A percentile compares a stretch with the other conserved stretches of the same genome.
Evolutionary conservation across 305 asterid genomes (phyloP).

Genomic region (Andrographis paniculata): DNA sequence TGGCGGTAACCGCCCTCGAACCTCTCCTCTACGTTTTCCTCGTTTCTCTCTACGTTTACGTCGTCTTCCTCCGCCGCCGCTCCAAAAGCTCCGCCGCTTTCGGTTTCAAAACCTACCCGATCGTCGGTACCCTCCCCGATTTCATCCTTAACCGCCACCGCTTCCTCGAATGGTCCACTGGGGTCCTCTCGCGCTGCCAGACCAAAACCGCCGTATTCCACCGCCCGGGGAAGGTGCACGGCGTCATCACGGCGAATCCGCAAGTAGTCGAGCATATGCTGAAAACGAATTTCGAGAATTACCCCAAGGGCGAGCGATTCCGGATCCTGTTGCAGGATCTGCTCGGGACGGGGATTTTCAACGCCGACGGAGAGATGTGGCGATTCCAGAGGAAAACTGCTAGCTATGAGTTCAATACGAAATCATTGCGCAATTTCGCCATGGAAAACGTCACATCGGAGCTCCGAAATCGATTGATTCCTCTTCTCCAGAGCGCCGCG

Average conservation of each 20-base stretch:
- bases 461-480: constrained; percentile 33
- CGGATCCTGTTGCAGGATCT: constrained; percentile 41
- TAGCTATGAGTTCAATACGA: constrained; percentile 65
- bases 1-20: constrained; percentile 24
- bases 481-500: constrained; percentile 33
- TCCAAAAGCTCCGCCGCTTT: constrained; percentile 12
- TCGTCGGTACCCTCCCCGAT: constrained; percentile 63
- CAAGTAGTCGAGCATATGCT: constrained; percentile 52
- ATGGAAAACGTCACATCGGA: constrained; percentile 48
- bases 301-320: constrained; percentile 61
- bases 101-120: constrained; percentile 50
- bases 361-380: constrained; percentile 50
- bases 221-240: constrained; percentile 65
- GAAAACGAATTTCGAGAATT: constrained; percentile 51
- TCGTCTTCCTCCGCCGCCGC: constrained; percentile 17
- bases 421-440: constrained; percentile 55
- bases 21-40: constrained; percentile 21
- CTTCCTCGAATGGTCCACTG: constrained; percentile 62
- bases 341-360: constrained; percentile 56
- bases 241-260: constrained; percentile 62
- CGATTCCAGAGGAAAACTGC: constrained; percentile 58
- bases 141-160: constrained; percentile 68
- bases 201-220: constrained; percentile 46
- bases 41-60: constrained; percentile 19
- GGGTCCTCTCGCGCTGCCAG: constrained; percentile 32